Percentiles rank a stretch among this genome's conserved stretches.
Conservation (phyloP, 768 basidiomycete species). For the Hygrophorus pudorinus region DNA sequence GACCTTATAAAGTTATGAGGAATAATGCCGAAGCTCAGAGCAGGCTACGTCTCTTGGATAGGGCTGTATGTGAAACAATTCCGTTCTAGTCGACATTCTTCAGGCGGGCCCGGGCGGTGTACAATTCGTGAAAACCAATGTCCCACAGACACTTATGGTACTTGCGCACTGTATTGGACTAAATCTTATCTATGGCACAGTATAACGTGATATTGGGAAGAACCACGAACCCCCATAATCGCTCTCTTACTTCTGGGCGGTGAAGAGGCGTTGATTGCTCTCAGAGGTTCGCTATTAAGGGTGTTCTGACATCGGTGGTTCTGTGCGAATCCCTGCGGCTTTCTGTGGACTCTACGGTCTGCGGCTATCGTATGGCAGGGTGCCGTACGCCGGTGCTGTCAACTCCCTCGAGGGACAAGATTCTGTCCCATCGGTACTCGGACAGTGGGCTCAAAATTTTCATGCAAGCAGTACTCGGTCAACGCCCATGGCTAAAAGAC, state of each 20-base stretch:
- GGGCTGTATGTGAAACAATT: conserved; percentile 48
- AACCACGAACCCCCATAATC: conserved; percentile 68
- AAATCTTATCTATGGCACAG: not conserved
- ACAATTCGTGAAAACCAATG: conserved; percentile 61
- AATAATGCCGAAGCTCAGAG: not conserved
- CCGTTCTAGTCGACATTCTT: conserved; percentile 59
- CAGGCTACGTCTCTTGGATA: conserved; percentile 69
- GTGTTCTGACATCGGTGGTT: conserved; percentile 74
- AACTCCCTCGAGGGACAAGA: conserved; percentile 68
- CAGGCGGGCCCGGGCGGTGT: conserved; percentile 60
- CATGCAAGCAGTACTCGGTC: conserved; percentile 48
- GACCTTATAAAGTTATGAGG: not conserved
- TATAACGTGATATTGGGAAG: conserved; percentile 73
- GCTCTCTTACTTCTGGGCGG: conserved; percentile 68
- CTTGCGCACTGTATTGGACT: no score
- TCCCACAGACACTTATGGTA: conserved; percentile 75
- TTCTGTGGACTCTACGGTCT: conserved; percentile 67
- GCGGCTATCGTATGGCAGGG: conserved; percentile 55
- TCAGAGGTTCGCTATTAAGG: conserved; percentile 36
- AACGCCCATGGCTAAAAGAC: conserved; percentile 59
- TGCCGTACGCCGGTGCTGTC: conserved; percentile 59
- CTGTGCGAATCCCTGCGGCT: conserved; percentile 58
- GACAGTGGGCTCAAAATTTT: conserved; percentile 62
- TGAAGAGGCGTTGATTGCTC: conserved; percentile 60
- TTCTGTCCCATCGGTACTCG: conserved; percentile 60